Conservation (phyloP, 192 early-diverging fungal genomes). For the Chytriomyces confervae region DNA sequence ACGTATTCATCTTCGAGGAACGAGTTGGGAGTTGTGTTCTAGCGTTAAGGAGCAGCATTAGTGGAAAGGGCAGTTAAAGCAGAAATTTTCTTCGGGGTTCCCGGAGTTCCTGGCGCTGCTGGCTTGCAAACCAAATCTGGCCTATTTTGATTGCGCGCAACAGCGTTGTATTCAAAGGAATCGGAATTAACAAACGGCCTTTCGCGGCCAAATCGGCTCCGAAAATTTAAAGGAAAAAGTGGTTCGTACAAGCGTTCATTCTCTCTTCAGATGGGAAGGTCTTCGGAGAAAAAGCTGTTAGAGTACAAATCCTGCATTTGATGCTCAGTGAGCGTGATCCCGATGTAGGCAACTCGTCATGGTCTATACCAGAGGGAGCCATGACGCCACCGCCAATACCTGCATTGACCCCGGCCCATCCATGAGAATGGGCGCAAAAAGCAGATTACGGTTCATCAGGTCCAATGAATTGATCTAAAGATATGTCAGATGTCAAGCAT, state of each 20-base stretch:
- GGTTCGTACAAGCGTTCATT: conserved; percentile 82
- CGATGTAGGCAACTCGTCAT: conserved; percentile 76
- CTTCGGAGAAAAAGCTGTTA: conserved; percentile 82
- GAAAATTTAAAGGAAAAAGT: conserved; percentile 59
- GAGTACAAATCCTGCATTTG: conserved; percentile 97
- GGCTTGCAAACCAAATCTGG: not conserved
- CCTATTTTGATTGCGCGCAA: not conserved
- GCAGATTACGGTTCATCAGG: too few relatives aligned
- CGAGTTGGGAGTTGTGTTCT: not conserved
- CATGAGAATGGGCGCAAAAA: too few relatives aligned
- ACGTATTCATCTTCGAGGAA: conserved; percentile 4
- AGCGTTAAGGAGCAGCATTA: not conserved
- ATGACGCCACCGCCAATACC: not conserved
- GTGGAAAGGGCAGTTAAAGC: not conserved
- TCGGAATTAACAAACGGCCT: conserved; percentile 70
- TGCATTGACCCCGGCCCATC: not conserved
- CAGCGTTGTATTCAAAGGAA: not conserved
- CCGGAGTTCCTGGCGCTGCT: not conserved
- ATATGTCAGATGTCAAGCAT: not conserved
- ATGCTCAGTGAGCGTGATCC: conserved; percentile 77
- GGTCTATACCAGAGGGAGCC: too few relatives aligned
- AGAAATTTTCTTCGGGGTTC: not conserved
- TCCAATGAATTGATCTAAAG: not conserved
- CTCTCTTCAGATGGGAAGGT: conserved; percentile 81
- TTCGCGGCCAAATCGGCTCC: conserved; percentile 70